phyloP scores from a whole-genome alignment of 2,329 filamentous ascomycete species.

The Chaetoscypha palmicola region DNA sequence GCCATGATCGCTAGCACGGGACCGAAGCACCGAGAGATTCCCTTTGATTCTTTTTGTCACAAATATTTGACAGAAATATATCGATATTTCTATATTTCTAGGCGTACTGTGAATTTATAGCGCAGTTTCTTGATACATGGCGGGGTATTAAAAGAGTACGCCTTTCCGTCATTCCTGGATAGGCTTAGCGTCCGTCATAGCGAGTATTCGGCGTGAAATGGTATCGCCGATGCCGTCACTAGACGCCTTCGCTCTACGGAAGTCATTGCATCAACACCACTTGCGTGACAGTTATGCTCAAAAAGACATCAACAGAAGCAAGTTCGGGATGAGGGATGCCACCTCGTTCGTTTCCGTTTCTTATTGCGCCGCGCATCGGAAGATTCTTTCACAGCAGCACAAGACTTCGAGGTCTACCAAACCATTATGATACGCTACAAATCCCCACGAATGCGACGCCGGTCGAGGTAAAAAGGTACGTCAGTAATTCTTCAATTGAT shows the following conservation, averaged over 20 bases:
- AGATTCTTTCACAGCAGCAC: constrained; percentile 40
- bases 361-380: constrained; percentile 15
- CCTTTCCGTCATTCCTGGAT: not conserved
- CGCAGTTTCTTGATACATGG: too few relatives aligned
- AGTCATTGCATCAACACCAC: too few relatives aligned
- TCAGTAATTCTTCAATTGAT: not conserved
- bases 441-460: constrained; percentile 63
- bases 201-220: too few relatives aligned
- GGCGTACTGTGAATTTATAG: too few relatives aligned
- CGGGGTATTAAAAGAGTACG: too few relatives aligned
- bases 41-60: not conserved
- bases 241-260: too few relatives aligned
- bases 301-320: not conserved
- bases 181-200: too few relatives aligned
- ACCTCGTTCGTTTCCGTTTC: constrained; percentile 34
- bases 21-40: not conserved
- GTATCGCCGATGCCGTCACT: constrained; percentile 10
- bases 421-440: constrained; percentile 77
- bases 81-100: too few relatives aligned
- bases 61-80: too few relatives aligned
- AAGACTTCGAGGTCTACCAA: constrained; percentile 35
- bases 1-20: constrained; percentile 20
- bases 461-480: constrained; percentile 76
- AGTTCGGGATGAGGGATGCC: constrained; percentile 57
- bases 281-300: too few relatives aligned